phyloP scores from a whole-genome alignment of 768 basidiomycete species.

The Pleurotus sapidus region DNA sequence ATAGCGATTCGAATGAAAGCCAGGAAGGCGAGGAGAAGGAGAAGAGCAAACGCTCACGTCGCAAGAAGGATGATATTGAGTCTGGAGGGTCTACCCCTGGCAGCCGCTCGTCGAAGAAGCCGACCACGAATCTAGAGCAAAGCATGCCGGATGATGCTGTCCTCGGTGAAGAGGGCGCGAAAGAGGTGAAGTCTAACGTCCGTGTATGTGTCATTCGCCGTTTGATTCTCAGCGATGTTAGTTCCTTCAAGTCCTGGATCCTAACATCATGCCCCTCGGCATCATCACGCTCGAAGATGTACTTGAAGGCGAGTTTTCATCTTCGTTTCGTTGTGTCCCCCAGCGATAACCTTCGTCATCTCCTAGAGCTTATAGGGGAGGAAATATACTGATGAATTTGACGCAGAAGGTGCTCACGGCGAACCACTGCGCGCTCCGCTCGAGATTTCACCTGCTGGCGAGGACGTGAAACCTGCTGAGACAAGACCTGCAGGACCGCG shows the following conservation, averaged over 20 bases:
- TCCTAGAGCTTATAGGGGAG: slow-evolving; percentile 82
- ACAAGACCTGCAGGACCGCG: slow-evolving; percentile 21
- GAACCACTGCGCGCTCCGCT: slow-evolving; percentile 40
- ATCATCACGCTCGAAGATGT: slow-evolving; percentile 95
- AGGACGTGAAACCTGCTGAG: neutral
- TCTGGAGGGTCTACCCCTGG: neutral
- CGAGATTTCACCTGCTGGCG: slow-evolving; percentile 21
- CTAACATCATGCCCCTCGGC: slow-evolving; percentile 79
- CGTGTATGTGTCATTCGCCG: neutral
- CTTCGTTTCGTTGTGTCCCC: neutral
- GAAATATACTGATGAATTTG: slow-evolving; percentile 93
- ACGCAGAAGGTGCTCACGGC: slow-evolving; percentile 68
- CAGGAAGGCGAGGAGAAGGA: slow-evolving; percentile 25
- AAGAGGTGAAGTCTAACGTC: slow-evolving; percentile 47
- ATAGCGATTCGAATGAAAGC: slow-evolving; percentile 47
- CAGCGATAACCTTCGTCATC: neutral
- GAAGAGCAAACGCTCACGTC: slow-evolving; percentile 2
- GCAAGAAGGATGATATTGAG: slow-evolving; percentile 7
- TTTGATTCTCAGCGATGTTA: slow-evolving; percentile 21
- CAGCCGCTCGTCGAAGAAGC: slow-evolving; percentile 21
- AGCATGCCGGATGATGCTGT: slow-evolving; percentile 89
- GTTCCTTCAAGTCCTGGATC: slow-evolving; percentile 83
- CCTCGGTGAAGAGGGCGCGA: slow-evolving; percentile 67
- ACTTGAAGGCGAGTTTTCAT: slow-evolving; percentile 61
- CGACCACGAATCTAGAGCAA: slow-evolving; percentile 53